Evolutionary conservation across 2,329 filamentous ascomycete genomes (phyloP).

Genomic region (Diplocarpon rosae): DNA sequence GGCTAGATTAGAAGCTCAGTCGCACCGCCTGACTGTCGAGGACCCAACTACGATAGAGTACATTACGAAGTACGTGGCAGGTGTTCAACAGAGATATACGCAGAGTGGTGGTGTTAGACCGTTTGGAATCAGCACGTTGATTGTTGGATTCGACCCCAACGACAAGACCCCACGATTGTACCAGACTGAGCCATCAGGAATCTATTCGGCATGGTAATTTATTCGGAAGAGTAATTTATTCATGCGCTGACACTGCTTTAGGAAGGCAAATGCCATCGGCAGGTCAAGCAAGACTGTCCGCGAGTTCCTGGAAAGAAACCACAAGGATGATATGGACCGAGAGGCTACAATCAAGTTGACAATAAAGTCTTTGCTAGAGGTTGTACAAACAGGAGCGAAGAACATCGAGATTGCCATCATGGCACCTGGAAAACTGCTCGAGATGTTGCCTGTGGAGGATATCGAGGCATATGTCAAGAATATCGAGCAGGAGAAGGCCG

Average conservation of each 20-base stretch:
- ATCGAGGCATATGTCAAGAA: constrained; percentile 97
- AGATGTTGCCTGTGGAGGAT: constrained; percentile 90
- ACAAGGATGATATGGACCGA: constrained; percentile 95
- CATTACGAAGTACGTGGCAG: constrained; percentile 97
- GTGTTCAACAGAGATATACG: constrained; percentile 97
- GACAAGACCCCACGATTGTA: constrained; percentile 84
- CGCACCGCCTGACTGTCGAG: constrained; percentile 91
- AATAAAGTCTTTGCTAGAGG: constrained; percentile 95
- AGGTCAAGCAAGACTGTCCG: constrained; percentile 98
- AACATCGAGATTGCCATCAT: constrained; percentile 99
- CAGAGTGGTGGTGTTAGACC: constrained; percentile 96
- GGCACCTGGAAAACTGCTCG: constrained; percentile 81
- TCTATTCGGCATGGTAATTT: constrained; percentile 93
- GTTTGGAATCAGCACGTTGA: constrained; percentile 96
- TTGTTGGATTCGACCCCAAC: constrained; percentile 95
- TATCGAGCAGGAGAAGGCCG: constrained; percentile 98
- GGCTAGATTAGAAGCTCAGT: constrained; percentile 92
- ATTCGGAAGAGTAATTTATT: constrained; percentile 19
- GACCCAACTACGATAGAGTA: constrained; percentile 98
- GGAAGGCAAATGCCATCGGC: constrained; percentile 99
- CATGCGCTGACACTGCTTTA: constrained; percentile 30
- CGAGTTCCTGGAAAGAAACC: constrained; percentile 97
- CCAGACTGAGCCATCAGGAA: constrained; percentile 98
- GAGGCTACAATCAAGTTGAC: constrained; percentile 93
- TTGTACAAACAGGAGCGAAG: constrained; percentile 97